These are phyloP conservation scores for Beauveria pseudobassiana DNA, from an alignment of 2,329 filamentous ascomycete genomes.

Conservation along the genomic window DNA sequence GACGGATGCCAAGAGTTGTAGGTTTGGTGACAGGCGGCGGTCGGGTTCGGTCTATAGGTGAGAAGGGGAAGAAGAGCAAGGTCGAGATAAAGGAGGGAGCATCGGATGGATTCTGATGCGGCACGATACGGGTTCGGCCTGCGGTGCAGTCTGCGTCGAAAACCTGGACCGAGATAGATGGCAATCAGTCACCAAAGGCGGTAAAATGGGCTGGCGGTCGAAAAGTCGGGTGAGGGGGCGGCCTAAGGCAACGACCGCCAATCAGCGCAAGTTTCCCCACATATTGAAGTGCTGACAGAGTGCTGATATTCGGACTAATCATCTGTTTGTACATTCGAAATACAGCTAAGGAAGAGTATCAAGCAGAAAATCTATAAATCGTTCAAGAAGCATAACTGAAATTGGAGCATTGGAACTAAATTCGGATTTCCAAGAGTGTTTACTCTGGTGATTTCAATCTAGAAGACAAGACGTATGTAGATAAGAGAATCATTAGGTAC, in stretches of 20 bases:
- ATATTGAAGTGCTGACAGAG: too few relatives aligned
- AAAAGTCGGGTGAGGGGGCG: conserved; percentile 11
- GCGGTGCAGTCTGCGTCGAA: neutral
- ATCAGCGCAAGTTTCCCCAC: too few relatives aligned
- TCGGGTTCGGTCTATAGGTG: neutral
- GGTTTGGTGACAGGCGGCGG: conserved; percentile 11
- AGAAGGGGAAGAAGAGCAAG: conserved; percentile 3
- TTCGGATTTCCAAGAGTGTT: too few relatives aligned
- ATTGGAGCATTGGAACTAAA: rapidly evolving
- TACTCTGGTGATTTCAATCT: too few relatives aligned
- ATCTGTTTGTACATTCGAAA: too few relatives aligned
- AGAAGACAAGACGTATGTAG: too few relatives aligned
- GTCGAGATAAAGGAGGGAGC: neutral
- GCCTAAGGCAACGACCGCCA: conserved; percentile 10
- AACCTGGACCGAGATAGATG: conserved; percentile 1
- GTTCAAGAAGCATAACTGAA: too few relatives aligned
- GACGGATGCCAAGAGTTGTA: conserved; percentile 12
- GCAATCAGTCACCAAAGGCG: neutral
- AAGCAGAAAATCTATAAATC: too few relatives aligned
- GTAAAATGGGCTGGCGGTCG: conserved; percentile 7
- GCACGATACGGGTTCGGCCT: neutral
- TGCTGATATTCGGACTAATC: too few relatives aligned
- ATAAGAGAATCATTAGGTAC: too few relatives aligned
- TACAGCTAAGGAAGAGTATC: too few relatives aligned
- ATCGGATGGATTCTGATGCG: conserved; percentile 11